These are phyloP conservation scores for Neobulgaria alba DNA, from an alignment of 2,329 filamentous ascomycete genomes.

Conservation along the genomic window DNA sequence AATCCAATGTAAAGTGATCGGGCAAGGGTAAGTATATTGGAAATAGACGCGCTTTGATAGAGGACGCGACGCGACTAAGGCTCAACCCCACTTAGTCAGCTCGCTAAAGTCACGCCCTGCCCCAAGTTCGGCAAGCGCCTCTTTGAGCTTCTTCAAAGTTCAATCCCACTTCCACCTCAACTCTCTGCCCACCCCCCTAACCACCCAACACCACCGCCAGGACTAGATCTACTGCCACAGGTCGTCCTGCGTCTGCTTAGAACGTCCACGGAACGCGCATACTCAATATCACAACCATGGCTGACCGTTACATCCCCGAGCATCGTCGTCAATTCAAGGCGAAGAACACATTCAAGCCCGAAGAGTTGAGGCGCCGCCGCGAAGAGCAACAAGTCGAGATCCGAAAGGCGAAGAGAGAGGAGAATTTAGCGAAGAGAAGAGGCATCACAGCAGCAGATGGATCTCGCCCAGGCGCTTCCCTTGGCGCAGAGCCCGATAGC, in stretches of 20 bases:
- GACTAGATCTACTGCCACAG: conserved; percentile 11
- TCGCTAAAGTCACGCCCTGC: conserved; percentile 10
- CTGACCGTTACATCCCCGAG: conserved; percentile 98
- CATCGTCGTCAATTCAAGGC: conserved; percentile 99
- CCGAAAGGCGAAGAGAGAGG: conserved; percentile 95
- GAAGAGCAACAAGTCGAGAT: conserved; percentile 99
- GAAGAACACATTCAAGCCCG: conserved; percentile 97
- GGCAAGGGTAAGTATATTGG: too few species aligned
- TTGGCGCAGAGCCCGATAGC: conserved; percentile 87
- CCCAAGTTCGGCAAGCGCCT: conserved; percentile 8
- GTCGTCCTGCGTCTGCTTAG: conserved; percentile 6
- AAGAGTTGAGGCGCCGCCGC: conserved; percentile 94
- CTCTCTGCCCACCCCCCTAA: conserved; percentile 2
- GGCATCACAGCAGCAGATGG: conserved; percentile 77
- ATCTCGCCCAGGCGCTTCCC: conserved; percentile 66
- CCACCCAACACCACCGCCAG: conserved; percentile 10
- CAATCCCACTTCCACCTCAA: conserved; percentile 12
- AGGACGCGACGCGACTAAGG: conserved; percentile 13
- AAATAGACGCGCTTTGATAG: conserved; percentile 1
- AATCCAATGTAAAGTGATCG: too few species aligned
- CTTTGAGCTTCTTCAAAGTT: conserved; percentile 14
- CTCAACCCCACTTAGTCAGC: conserved; percentile 6
- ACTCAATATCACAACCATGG: conserved; percentile 49
- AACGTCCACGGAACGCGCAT: conserved; percentile 6
- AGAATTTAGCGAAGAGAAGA: conserved; percentile 96